Base-by-base conservation (phyloP, 768 basidiomycete species). In the Mycena crocata region DNA sequence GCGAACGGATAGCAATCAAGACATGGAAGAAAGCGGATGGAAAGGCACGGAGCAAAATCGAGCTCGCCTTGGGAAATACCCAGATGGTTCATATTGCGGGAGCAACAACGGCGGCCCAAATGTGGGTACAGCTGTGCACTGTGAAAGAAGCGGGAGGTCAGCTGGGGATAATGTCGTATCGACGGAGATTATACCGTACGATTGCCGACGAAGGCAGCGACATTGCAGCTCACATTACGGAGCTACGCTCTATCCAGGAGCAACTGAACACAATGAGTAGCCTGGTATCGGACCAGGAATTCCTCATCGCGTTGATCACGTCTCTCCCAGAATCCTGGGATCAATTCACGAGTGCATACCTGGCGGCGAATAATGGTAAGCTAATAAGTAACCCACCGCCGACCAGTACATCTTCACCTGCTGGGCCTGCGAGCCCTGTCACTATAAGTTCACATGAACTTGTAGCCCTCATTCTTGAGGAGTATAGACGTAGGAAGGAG, bases 11-110 rank as follows among this genome's bases (percentile, higher is more conserved):
- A n/a, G 12, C 12, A n/a, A 39, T 46, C 32, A n/a, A 23, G 37
- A 28, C 30, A 39, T 63, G 63, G 63, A 44, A 57, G 9, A 52
- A 57, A 35, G 19, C n/a, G 24, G 62, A 64, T 46, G 62, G 52
- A 48, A 64, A 64, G 55, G 55, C 62, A 32, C 40, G 54, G n/a
- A 64, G 51, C 37, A 37, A 64, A 30, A 64, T 64, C 48, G 55
- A 55, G 32, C 55, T 64, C 14, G 45, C 62, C 23, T 57, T 64
- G 55, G 54, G 50, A 30, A 55, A 51, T 54, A 42, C 49, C 60
- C 60, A 62, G 32, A 62, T 62, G 60, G 52, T 62, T 28, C 60
- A 62, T 52, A 54, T 62, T 45, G 60, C 49, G 44, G 60, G 60
- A 44, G 49, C 50, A 23, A 26, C 28, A 10, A 52, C n/a, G n/a